Evolutionary conservation across 441 rosid genomes (phyloP).

Genomic region (Adansonia rubrostipa): DNA sequence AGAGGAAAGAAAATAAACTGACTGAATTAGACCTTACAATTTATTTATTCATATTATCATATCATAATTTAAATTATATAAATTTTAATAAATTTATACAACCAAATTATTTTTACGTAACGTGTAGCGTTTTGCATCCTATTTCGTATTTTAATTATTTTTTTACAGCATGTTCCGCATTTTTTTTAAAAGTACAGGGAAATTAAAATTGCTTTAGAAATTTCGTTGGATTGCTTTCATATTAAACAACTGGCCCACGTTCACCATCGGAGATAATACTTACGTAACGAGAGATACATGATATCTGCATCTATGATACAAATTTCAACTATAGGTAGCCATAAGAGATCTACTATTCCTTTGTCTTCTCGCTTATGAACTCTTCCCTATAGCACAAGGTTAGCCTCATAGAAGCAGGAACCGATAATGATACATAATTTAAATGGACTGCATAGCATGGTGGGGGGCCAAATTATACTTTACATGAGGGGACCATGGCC

Average conservation of each 20-base stretch:
- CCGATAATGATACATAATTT: constrained; percentile 23
- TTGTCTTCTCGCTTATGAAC: constrained; percentile 22
- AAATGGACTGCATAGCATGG: not conserved
- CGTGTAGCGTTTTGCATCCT: too few species aligned
- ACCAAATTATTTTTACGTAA: too few species aligned
- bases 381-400: constrained; percentile 14
- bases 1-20: not conserved
- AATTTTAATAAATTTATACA: too few species aligned
- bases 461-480: constrained; percentile 3
- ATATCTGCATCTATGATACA: constrained; percentile 18
- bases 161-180: not conserved
- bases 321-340: constrained; percentile 4
- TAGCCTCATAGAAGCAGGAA: constrained; percentile 13
- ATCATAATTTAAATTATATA: too few species aligned
- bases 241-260: constrained; percentile 9
- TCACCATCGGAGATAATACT: not conserved
- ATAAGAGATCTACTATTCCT: constrained; percentile 8
- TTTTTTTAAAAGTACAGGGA: not conserved
- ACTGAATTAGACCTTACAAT: not conserved
- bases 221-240: constrained; percentile 6
- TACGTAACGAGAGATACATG: constrained; percentile 10
- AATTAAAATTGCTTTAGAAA: not conserved
- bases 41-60: too few species aligned
- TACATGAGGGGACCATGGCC: constrained; percentile 11
- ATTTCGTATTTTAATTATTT: not conserved